Percentiles rank a stretch among this genome's conserved stretches.
Conservation (phyloP, 768 basidiomycete genomes). For the Sporobolomyces pararoseus region DNA sequence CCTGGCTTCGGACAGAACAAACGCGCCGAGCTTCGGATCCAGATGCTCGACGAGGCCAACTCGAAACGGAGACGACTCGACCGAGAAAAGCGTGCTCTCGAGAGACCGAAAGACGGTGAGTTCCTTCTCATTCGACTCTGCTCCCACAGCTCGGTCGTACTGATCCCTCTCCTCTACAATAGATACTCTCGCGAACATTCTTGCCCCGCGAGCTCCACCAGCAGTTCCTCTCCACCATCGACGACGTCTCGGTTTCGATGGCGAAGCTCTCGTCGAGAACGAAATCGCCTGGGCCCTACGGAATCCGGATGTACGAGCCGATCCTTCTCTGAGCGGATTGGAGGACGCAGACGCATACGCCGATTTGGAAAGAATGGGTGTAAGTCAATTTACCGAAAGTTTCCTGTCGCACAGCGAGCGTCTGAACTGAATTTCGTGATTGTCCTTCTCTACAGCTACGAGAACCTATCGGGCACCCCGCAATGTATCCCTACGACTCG, state of each 20-base stretch:
- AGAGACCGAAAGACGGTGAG: conserved; percentile 51
- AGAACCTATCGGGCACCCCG: conserved; percentile 28
- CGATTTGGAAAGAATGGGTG: conserved; percentile 45
- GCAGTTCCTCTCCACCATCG: conserved; percentile 36
- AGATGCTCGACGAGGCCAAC: conserved; percentile 85
- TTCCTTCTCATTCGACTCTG: neutral
- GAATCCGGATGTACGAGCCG: conserved; percentile 38
- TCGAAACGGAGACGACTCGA: conserved; percentile 79
- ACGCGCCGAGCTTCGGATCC: conserved; percentile 72
- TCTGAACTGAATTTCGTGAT: too few relatives aligned
- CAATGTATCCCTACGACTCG: conserved; percentile 29
- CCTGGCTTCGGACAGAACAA: conserved; percentile 56
- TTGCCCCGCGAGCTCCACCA: conserved; percentile 31
- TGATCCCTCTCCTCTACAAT: neutral
- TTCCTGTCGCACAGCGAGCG: too few relatives aligned
- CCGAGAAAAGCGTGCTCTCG: conserved; percentile 72
- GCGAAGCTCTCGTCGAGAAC: conserved; percentile 37
- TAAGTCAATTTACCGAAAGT: conserved; percentile 17
- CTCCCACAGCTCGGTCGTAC: neutral
- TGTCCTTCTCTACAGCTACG: conserved; percentile 33
- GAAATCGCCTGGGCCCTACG: conserved; percentile 42
- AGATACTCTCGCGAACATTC: conserved; percentile 39
- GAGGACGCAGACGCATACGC: conserved; percentile 39
- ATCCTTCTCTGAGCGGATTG: conserved; percentile 28
- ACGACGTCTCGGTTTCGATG: conserved; percentile 37